Base-by-base conservation (phyloP, 202 grass and related monocot species). In the Carex sylvatica region DNA sequence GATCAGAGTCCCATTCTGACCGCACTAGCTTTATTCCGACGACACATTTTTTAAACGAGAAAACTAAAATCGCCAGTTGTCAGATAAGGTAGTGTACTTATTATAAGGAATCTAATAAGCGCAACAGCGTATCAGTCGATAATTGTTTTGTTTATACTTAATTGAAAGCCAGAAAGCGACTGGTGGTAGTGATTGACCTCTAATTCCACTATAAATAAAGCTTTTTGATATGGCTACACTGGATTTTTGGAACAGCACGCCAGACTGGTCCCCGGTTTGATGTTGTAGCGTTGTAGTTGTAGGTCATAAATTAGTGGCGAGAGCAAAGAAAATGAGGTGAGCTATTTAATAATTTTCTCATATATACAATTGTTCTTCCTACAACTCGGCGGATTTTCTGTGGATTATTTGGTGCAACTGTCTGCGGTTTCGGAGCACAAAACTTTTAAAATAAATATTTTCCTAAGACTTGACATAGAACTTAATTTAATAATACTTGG, bases 101-200 rank as follows among this genome's bases (percentile, higher is more conserved):
- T 89, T 80, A 89, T 23, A 0, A 23, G 0, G 0, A 16, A 9
- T 0, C 0, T 22, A 46, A 94, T 86, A 94, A 0, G 83, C 0
- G 0, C 0, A 0, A 0, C 0, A 0, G 0, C 28, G 13, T 94
- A 91, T 94, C 63, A 10, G 0, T 11, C 31, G 75, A 66, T 78
- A 44, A 88, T 72, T 84, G 87, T 61, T 70, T 84, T 30, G 61
- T 68, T 82, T 55, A 67, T 53, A 31, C 44, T 53, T 82, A 82
- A 87, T 78, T 78, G 22, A 68, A 85, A 82, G 83, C 61, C 22
- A 23, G 87, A 92, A 92, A 94, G 87, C 80, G 92, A 92, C 86
- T 55, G 70, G 10, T 59, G 67, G 70, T 47, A 71, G 35, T 78
- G 72, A 76, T 78, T 74, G 49, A 49, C 69, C 53, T 16, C 26